Percentiles rank a stretch among this genome's conserved stretches.
Conservation (phyloP, 164 flowering plant species). For the Vitis rotundifolia region DNA sequence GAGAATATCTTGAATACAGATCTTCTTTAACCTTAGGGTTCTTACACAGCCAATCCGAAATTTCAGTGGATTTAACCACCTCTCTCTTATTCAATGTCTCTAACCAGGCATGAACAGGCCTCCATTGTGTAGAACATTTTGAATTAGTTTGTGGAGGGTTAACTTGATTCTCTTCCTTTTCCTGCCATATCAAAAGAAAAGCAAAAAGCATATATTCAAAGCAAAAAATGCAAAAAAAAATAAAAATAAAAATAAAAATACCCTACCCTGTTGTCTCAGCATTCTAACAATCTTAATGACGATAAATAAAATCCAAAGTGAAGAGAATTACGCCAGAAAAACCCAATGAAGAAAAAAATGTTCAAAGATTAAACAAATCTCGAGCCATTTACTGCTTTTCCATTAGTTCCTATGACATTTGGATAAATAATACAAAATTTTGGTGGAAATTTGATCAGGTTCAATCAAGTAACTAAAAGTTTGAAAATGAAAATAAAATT, state of each 20-base stretch:
- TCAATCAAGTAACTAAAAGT: no score
- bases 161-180: neutral
- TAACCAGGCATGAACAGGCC: neutral
- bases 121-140: neutral
- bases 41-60: neutral
- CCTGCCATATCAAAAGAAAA: neutral
- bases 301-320: no score
- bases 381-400: no score
- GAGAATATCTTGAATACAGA: neutral
- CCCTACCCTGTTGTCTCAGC: neutral
- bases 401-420: no score
- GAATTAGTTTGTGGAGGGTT: neutral
- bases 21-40: no score
- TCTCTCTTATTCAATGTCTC: neutral
- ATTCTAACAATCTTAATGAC: no score
- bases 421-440: no score
- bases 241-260: neutral
- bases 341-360: no score
- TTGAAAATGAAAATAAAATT: no score
- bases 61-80: constrained; percentile 1
- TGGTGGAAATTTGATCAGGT: no score
- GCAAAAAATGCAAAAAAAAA: neutral
- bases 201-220: neutral
- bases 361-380: no score
- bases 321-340: no score